Evolutionary conservation across 1,284 basidiomycete genomes (phyloP).

Genomic region (Rhizoctonia solani): DNA sequence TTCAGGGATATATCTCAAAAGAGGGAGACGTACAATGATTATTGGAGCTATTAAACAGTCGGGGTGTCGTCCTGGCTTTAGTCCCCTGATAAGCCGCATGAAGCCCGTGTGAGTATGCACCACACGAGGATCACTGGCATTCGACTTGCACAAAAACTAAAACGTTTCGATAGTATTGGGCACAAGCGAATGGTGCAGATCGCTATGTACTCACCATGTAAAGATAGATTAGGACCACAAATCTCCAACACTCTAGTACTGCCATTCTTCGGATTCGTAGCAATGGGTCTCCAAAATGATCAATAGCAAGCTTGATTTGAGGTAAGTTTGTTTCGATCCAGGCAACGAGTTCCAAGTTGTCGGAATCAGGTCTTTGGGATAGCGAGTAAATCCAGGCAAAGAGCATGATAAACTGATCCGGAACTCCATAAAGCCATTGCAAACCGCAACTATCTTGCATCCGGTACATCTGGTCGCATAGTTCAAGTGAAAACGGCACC

Average conservation of each 20-base stretch:
- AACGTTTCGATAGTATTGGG: background rate
- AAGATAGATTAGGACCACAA: background rate
- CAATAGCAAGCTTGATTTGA: background rate
- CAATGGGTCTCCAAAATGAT: background rate
- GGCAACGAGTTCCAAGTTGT: background rate
- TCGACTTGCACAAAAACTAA: background rate
- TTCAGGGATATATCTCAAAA: background rate
- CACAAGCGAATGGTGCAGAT: no score
- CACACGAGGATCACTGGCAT: background rate
- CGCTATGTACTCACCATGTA: background rate
- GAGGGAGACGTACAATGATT: background rate
- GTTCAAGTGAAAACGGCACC: no score
- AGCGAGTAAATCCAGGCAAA: constrained; percentile 6
- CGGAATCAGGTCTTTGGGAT: background rate
- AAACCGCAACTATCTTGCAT: no score
- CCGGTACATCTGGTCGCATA: no score
- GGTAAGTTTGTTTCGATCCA: background rate
- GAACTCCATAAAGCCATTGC: no score
- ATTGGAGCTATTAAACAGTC: background rate
- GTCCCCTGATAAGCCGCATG: background rate
- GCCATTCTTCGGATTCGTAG: background rate
- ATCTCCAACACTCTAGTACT: constrained; percentile 4
- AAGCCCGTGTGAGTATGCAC: background rate
- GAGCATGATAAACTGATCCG: constrained; percentile 1
- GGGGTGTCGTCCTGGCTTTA: background rate